Conservation (phyloP, 768 basidiomycete genomes). For the Hygrophoropsis aurantiaca region DNA sequence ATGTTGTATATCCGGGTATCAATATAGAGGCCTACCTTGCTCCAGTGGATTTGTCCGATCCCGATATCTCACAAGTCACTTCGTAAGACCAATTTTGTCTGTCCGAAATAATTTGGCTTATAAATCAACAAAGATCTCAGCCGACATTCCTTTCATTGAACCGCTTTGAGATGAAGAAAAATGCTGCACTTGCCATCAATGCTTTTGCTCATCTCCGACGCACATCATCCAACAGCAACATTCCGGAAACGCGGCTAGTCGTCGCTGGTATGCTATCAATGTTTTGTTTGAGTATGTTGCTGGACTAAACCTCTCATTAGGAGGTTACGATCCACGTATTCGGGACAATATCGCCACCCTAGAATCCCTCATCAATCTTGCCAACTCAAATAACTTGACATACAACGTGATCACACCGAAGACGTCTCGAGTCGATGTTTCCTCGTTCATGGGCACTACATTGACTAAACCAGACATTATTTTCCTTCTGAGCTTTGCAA, state of each 20-base stretch:
- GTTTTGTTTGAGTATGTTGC: neutral
- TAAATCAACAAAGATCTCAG: slow-evolving; percentile 41
- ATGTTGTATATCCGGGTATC: slow-evolving; percentile 95
- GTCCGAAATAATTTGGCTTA: neutral
- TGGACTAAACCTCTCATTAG: slow-evolving; percentile 34
- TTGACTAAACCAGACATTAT: slow-evolving; percentile 58
- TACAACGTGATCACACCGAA: slow-evolving; percentile 56
- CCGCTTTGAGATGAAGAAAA: slow-evolving; percentile 96
- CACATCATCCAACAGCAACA: slow-evolving; percentile 15
- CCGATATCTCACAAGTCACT: slow-evolving; percentile 51
- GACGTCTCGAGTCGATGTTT: slow-evolving; percentile 37
- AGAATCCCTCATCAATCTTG: slow-evolving; percentile 56
- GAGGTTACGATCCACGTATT: slow-evolving; percentile 88
- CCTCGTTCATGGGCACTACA: slow-evolving; percentile 40
- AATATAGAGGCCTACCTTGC: slow-evolving; percentile 72
- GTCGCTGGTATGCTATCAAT: slow-evolving; percentile 60
- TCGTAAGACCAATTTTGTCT: slow-evolving; percentile 47
- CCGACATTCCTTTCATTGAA: slow-evolving; percentile 88
- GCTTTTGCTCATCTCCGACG: slow-evolving; percentile 64
- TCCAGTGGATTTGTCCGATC: slow-evolving; percentile 39
- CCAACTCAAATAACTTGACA: slow-evolving; percentile 53
- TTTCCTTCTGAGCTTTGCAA: slow-evolving; percentile 92
- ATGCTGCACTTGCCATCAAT: slow-evolving; percentile 75
- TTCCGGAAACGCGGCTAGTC: slow-evolving; percentile 60
- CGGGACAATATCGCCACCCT: slow-evolving; percentile 81